phyloP scores from a whole-genome alignment of 2,329 filamentous ascomycete species.

The Pseudogymnoascus sp. region DNA sequence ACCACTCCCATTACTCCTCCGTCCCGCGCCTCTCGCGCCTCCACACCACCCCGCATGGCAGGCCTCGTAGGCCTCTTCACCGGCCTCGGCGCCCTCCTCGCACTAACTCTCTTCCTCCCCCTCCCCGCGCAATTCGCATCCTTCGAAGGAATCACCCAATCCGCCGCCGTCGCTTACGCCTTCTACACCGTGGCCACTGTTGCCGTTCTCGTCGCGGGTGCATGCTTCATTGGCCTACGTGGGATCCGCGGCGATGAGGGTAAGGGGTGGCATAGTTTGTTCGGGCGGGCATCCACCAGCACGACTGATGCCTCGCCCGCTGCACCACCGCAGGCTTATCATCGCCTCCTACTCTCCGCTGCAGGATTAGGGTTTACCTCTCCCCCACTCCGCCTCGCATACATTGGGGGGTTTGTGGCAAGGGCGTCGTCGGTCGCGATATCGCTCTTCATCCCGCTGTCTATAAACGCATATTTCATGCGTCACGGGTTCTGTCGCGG shows the following conservation, averaged over 20 bases:
- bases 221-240: constrained; percentile 71
- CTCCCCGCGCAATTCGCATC: constrained; percentile 72
- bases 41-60: constrained; percentile 56
- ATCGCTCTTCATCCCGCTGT: constrained; percentile 87
- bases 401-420: constrained; percentile 89
- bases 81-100: constrained; percentile 81
- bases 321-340: constrained; percentile 41
- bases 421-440: constrained; percentile 92
- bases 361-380: constrained; percentile 65
- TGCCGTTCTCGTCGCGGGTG: constrained; percentile 61
- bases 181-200: constrained; percentile 79
- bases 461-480: constrained; percentile 86
- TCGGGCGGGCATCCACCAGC: constrained; percentile 30
- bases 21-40: constrained; percentile 20
- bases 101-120: constrained; percentile 73
- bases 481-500: constrained; percentile 68
- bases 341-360: constrained; percentile 51
- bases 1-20: constrained; percentile 12
- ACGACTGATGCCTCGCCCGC: constrained; percentile 5
- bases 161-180: constrained; percentile 67
- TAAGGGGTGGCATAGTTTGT: constrained; percentile 59
- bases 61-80: constrained; percentile 90
- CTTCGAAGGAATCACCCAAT: constrained; percentile 60
- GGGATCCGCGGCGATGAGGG: constrained; percentile 62
- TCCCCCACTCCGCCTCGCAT: constrained; percentile 73